Base-by-base conservation (phyloP, 225 moss, liverwort and hornwort genomes). In the Ulota crispa region DNA sequence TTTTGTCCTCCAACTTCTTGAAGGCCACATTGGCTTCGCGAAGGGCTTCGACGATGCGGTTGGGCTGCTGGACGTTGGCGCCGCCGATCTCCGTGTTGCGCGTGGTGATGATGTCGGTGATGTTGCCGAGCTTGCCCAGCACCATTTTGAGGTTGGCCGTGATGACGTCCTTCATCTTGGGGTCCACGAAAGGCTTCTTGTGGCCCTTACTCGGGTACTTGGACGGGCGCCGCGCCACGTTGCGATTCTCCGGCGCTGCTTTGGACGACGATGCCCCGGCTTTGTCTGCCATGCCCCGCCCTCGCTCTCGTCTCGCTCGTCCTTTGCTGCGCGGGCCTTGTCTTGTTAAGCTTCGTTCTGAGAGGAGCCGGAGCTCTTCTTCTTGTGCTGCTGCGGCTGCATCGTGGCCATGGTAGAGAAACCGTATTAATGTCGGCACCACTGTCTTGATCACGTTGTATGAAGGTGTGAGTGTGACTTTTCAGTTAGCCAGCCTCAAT, bases 1-100 rank as follows among this genome's bases (percentile, higher is more conserved):
- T 80, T 13, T 81, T 86, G 0, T 73, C 82, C 1, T 88, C 90
- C 2, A 88, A 54, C 28, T 81, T 83, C 12, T 90, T 85, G 0
- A 88, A 77, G 1, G 80, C 80, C 0, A 65, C 15, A 7, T 88
- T 79, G 18, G 85, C 82, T 0, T 90, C 77, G 0, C 23, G 43
- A 0, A 90, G 64, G 7, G 87, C 84, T 72, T 83, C 72, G 0
- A 90, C 8, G 0, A 90, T 62, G 2, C 4, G 19, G 0, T 1
- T 67, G 3, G 81, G 69, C 6, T 77, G 75, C 4, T 80, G 60
- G 2, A 52, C 78, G 13, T 71, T 69, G 0, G 76, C 76, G 1
- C 83, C 83, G 9, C 1, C 43, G 0, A 81, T 9, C n/a, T 85
- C 83, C 0, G 78, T 53, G 1, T 79, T 77, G 13, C 60, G 70